phyloP scores from a whole-genome alignment of 306 rosid species.

The Lathyrus tuberosus region DNA sequence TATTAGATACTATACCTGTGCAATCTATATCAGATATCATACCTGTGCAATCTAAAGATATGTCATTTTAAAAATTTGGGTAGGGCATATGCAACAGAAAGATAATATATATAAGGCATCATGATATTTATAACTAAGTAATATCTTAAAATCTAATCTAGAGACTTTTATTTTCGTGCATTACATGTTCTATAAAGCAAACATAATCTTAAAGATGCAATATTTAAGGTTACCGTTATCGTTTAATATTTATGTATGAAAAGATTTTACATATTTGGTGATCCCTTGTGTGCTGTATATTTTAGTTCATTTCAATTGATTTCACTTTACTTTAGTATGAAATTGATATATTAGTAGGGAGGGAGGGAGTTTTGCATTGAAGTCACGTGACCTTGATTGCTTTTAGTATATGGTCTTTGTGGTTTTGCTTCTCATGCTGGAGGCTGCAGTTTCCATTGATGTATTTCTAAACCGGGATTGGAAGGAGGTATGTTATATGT shows the following conservation, averaged over 20 bases:
- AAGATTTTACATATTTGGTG: background rate
- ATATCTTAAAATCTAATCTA: conserved; percentile 23
- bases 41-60: background rate
- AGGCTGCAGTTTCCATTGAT: conserved; percentile 73
- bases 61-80: background rate
- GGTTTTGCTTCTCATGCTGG: conserved; percentile 63
- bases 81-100: background rate
- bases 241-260: conserved; percentile 3
- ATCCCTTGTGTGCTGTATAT: background rate
- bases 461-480: conserved; percentile 70
- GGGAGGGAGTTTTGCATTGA: no score
- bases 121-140: background rate
- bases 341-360: no score
- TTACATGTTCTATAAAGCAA: conserved; percentile 4
- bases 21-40: background rate
- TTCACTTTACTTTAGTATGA: background rate
- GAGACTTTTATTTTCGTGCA: background rate
- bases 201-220: background rate
- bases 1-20: background rate
- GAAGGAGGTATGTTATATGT: conserved; percentile 57
- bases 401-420: conserved; percentile 70
- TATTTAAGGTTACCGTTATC: background rate
- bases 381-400: conserved; percentile 40
- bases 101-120: background rate
- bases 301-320: background rate